A percentile compares a stretch with the other conserved stretches of the same genome.
Conservation (phyloP, 345 rosid species). For the Eutrema japonicum region DNA sequence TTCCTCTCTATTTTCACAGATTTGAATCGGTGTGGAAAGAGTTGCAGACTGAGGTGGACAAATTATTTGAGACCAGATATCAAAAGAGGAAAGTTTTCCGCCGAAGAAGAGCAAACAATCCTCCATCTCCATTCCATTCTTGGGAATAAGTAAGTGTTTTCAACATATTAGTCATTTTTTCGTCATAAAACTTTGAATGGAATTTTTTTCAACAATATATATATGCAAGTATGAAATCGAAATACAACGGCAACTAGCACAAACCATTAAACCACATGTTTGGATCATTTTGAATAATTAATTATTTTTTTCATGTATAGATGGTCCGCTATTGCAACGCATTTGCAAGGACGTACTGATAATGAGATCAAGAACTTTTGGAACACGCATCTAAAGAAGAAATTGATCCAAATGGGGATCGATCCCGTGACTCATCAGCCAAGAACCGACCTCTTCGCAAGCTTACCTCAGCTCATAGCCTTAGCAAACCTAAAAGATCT, state of each 20-base stretch:
- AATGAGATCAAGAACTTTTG: constrained; percentile 84
- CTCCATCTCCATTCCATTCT: constrained; percentile 78
- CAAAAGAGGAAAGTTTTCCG: constrained; percentile 80
- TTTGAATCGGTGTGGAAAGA: constrained; percentile 83
- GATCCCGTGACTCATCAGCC: constrained; percentile 84
- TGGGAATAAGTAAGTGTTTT: constrained; percentile 69
- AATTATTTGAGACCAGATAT: constrained; percentile 81
- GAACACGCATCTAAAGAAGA: constrained; percentile 84
- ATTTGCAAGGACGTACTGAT: constrained; percentile 73
- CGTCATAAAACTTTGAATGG: neutral
- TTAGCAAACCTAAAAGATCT: constrained; percentile 44
- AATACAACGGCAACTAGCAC: neutral
- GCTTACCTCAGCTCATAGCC: constrained; percentile 50
- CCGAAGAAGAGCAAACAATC: constrained; percentile 77
- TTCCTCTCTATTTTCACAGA: constrained; percentile 44
- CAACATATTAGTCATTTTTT: constrained; percentile 12
- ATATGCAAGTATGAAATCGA: neutral
- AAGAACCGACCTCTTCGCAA: constrained; percentile 55
- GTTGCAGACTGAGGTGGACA: constrained; percentile 86
- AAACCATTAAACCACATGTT: neutral
- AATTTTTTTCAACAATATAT: neutral
- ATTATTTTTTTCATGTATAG: constrained; percentile 35
- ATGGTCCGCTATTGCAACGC: constrained; percentile 82
- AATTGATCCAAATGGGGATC: constrained; percentile 77
- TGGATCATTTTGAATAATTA: neutral